phyloP scores from a whole-genome alignment of 2,329 filamentous ascomycete genomes.

The Pseudogymnoascus sp. region DNA sequence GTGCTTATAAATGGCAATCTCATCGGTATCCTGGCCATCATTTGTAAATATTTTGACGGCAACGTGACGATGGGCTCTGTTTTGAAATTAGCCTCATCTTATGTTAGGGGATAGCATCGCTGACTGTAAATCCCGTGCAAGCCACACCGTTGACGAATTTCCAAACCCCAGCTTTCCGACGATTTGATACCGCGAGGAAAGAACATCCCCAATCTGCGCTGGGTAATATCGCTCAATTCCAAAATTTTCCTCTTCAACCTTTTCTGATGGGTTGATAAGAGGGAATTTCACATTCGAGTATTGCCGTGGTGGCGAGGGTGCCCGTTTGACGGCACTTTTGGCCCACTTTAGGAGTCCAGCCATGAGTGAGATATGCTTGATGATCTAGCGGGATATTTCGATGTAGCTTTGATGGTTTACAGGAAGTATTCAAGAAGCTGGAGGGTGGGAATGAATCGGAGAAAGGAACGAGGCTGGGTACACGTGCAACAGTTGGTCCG shows the following conservation, averaged over 20 bases:
- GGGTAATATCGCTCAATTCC: conserved; percentile 16
- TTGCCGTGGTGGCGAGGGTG: conserved; percentile 13
- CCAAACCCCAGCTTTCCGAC: conserved; percentile 18
- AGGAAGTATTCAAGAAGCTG: neutral
- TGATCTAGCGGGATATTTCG: neutral
- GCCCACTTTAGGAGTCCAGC: conserved; percentile 13
- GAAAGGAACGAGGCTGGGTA: neutral
- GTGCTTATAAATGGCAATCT: conserved; percentile 33
- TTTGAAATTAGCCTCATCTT: conserved; percentile 12
- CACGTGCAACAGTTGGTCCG: neutral
- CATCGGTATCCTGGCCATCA: conserved; percentile 12
- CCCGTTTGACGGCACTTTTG: conserved; percentile 11
- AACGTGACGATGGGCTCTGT: conserved; percentile 13
- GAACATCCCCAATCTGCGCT: conserved; percentile 13
- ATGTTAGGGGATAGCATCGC: neutral
- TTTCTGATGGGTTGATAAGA: conserved; percentile 11
- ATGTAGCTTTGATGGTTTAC: neutral
- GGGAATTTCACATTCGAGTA: conserved; percentile 11
- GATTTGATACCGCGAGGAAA: conserved; percentile 14
- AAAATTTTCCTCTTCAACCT: conserved; percentile 13
- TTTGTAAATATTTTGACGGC: conserved; percentile 16
- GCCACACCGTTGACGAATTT: conserved; percentile 15
- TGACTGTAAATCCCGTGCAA: conserved; percentile 13
- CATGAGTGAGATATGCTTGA: conserved; percentile 8
- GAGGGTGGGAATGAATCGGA: neutral